A percentile compares a stretch with the other conserved stretches of the same genome.
phyloP scores from a whole-genome alignment of 148 eudicot species.

The Rhododendron molle region DNA sequence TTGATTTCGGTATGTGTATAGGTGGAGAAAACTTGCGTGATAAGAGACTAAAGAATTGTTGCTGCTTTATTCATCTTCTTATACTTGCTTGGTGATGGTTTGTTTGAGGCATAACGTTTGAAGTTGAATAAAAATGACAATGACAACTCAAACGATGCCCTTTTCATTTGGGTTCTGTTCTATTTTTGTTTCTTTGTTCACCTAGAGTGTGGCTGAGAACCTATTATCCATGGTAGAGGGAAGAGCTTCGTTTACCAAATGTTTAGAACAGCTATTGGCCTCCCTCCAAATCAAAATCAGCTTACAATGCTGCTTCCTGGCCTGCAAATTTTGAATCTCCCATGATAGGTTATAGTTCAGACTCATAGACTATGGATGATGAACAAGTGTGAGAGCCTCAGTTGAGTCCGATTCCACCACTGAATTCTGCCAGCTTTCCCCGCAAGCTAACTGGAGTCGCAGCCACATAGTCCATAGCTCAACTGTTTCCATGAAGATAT shows the following conservation, averaged over 20 bases:
- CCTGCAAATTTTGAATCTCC: neutral
- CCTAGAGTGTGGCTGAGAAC: neutral
- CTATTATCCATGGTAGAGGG: neutral
- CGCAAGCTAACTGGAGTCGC: neutral
- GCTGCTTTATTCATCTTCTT: conserved; percentile 7
- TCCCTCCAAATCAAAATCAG: neutral
- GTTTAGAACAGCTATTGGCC: neutral
- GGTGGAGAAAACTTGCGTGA: neutral
- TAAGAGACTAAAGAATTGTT: neutral
- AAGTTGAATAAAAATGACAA: conserved; percentile 4
- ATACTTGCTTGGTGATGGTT: neutral
- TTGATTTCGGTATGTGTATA: neutral
- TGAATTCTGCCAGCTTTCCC: neutral
- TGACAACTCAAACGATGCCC: neutral
- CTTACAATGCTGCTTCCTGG: neutral
- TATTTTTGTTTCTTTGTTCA: neutral
- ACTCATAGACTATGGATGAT: neutral
- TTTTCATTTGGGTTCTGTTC: neutral
- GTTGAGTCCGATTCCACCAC: neutral
- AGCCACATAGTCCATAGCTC: neutral
- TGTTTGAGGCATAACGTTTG: neutral
- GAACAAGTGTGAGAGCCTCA: neutral
- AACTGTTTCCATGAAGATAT: neutral
- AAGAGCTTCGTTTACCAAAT: neutral
- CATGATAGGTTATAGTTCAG: neutral